Percentiles rank a stretch among this genome's conserved stretches.
These are phyloP conservation scores for Dictyostelium purpureum DNA, from an alignment of 78 protist genomes.

Conservation along the genomic window DNA sequence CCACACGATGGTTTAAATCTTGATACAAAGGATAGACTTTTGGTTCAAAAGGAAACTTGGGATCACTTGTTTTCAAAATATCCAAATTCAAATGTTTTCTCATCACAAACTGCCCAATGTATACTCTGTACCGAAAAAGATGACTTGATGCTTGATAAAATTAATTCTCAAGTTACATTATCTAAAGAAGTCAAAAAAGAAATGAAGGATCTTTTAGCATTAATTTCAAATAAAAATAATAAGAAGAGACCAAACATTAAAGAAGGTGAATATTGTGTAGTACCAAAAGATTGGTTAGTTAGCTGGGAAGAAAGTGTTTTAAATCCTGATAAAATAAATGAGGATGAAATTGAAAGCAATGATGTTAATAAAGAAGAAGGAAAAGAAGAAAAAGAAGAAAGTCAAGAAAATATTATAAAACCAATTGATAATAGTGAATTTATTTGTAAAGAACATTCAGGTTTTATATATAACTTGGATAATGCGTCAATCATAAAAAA, in stretches of 20 bases:
- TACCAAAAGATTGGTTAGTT: not conserved
- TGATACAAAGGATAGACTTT: not conserved
- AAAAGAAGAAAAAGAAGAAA: not conserved
- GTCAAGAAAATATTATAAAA: not conserved
- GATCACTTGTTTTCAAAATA: not conserved
- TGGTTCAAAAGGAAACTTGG: conserved; percentile 21
- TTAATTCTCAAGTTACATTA: not conserved
- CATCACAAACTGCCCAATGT: not conserved
- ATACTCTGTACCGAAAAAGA: not conserved
- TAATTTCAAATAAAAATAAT: not conserved
- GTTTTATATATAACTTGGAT: not conserved
- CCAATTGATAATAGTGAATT: not conserved
- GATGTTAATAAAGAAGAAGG: not conserved
- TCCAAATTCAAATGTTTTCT: not conserved
- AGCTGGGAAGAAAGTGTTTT: not conserved
- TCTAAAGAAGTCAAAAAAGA: conserved; percentile 5
- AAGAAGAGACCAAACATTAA: not conserved
- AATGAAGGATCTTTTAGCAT: not conserved
- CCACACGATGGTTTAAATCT: conserved; percentile 10
- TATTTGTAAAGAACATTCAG: not conserved
- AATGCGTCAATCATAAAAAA: not conserved
- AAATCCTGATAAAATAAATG: not conserved
- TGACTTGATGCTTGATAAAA: not conserved
- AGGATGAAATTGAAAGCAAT: not conserved
- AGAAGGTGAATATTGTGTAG: not conserved